These are phyloP conservation scores for Crataegus laevigata DNA, from an alignment of 306 rosid species.

Conservation along the genomic window DNA sequence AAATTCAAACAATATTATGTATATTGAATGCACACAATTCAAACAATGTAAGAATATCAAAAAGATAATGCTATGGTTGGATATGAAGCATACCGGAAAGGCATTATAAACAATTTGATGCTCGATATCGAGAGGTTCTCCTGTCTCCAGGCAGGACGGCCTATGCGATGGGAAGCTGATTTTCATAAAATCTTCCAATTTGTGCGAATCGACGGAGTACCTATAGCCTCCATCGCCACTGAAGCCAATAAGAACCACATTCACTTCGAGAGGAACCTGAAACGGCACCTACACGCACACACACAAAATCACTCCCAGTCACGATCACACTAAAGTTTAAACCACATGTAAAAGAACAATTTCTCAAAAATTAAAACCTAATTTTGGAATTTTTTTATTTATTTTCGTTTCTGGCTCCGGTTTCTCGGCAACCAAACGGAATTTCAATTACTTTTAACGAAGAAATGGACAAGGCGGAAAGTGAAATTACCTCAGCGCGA, in stretches of 20 bases:
- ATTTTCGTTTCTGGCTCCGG: neutral
- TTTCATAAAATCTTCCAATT: constrained; percentile 63
- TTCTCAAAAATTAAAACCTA: neutral
- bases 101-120: constrained; percentile 71
- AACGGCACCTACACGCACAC: constrained; percentile 63
- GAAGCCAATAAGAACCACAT: constrained; percentile 77
- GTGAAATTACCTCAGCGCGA: constrained; percentile 72
- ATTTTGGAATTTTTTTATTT: neutral
- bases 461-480: neutral
- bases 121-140: constrained; percentile 83
- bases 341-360: neutral
- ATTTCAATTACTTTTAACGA: neutral
- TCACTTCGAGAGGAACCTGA: constrained; percentile 95
- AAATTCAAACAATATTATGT: neutral
- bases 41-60: neutral
- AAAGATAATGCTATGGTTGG: neutral
- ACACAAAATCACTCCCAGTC: neutral
- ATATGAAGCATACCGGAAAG: constrained; percentile 51
- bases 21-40: neutral
- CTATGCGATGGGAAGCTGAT: constrained; percentile 76
- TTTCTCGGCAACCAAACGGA: neutral
- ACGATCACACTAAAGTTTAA: neutral
- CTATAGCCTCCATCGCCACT: constrained; percentile 79
- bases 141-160: constrained; percentile 86
- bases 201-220: constrained; percentile 49